Percentiles rank a stretch among this genome's conserved stretches.
These are phyloP conservation scores for Bathelium albidoporum DNA, from an alignment of 495 filamentous ascomycete genomes.

Conservation along the genomic window DNA sequence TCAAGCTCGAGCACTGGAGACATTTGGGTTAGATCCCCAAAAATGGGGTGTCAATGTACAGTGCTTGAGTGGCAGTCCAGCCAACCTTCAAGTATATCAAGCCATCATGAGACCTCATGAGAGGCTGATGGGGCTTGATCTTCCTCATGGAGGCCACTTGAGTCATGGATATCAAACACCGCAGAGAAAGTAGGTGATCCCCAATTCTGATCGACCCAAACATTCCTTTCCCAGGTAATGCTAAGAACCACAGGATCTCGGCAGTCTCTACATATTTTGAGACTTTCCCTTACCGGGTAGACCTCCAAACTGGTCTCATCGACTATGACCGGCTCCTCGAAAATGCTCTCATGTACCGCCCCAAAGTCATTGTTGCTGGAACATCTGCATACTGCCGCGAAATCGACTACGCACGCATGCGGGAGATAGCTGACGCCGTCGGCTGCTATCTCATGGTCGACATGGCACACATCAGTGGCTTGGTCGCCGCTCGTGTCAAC, in stretches of 20 bases:
- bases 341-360: constrained; percentile 74
- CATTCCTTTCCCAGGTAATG: neutral
- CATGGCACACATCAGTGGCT: constrained; percentile 96
- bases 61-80: constrained; percentile 81
- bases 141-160: constrained; percentile 96
- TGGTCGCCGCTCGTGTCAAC: constrained; percentile 83
- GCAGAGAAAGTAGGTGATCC: constrained; percentile 55
- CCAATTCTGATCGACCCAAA: neutral
- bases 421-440: constrained; percentile 76
- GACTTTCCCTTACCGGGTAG: constrained; percentile 37
- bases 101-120: constrained; percentile 96
- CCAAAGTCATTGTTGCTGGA: constrained; percentile 90
- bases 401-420: constrained; percentile 85
- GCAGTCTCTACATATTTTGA: constrained; percentile 38
- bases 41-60: constrained; percentile 99
- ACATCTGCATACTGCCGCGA: constrained; percentile 90
- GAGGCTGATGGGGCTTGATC: constrained; percentile 91
- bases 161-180: constrained; percentile 97
- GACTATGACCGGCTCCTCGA: constrained; percentile 87
- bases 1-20: constrained; percentile 87
- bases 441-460: constrained; percentile 87
- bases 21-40: constrained; percentile 73
- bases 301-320: constrained; percentile 69
- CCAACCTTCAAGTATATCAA: constrained; percentile 98
- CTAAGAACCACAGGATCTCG: constrained; percentile 24